Evolutionary conservation across 139 green algal species (phyloP), one percentile per base, ranked within the genome.

Genomic region (Spirogloea muscicola): DNA sequence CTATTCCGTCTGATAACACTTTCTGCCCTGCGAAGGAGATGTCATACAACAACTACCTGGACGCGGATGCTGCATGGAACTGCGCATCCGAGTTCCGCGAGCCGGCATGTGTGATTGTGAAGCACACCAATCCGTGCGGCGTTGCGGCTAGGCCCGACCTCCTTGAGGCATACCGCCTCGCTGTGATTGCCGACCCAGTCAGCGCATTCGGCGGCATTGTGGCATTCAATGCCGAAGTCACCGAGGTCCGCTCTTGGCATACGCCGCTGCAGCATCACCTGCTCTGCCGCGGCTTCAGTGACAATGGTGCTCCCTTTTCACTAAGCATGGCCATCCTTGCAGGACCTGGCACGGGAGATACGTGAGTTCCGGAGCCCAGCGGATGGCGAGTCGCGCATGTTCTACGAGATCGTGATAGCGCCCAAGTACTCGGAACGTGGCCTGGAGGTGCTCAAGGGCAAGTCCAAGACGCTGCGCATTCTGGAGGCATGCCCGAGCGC

Each of bases 61-160:
- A 99, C 72, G 90, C 90, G 0, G 92, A 98, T 55, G 91, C 91
- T 2, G 82, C 88, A 5, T 91, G 88, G 66, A 62, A 46, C 34
- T 79, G 84, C 55, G 87, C 86, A 3, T 91, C 86, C 72, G 91
- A 96, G 84, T 90, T 91, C 75, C 58, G 72, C 37, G 86, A 89
- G 59, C 88, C 91, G 7, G 90, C 86, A 7, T 98, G 94, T 79
- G 94, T 98, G 10, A 91, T 99, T 31, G 94, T 99, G n/a, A 99
- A 99, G 91, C 94, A 99, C 91, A 99, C 94, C 82, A 99, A 99
- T 87, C 94, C 94, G 37, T 99, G 94, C 80, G 94, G 94, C 72
- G 88, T 95, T 38, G 93, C 92, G 48, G 25, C 41, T 58, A 55
- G 31, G 33, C 44, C 49, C 0, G 55, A 63, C 31, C 83, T 97